Evolutionary conservation across 352 stramenopile genomes (phyloP).

Genomic region (Albugo laibachii): DNA sequence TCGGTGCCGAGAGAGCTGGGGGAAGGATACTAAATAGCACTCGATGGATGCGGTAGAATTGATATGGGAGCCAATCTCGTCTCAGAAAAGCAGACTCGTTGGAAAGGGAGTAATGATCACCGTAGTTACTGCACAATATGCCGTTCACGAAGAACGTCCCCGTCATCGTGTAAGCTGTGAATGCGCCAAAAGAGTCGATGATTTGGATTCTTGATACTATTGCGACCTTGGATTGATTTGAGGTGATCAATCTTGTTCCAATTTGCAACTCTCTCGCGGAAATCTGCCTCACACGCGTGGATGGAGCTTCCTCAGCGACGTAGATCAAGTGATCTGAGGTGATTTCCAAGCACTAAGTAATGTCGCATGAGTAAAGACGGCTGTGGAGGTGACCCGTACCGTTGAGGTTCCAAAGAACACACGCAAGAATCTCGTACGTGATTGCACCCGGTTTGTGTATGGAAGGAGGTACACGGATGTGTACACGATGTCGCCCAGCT

Average conservation of each 20-base stretch:
- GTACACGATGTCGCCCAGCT: conserved; percentile 13
- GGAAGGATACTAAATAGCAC: too few species aligned
- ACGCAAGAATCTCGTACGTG: too few species aligned
- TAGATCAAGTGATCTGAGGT: conserved; percentile 31
- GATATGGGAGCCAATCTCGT: too few species aligned
- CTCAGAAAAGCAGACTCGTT: too few species aligned
- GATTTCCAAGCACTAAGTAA: too few species aligned
- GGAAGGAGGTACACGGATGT: conserved; percentile 49
- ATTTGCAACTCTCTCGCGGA: conserved; percentile 20
- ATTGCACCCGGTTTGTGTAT: conserved; percentile 14
- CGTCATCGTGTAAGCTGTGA: conserved; percentile 45
- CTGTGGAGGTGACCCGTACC: too few species aligned
- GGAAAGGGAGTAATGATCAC: conserved; percentile 28
- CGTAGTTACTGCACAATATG: conserved; percentile 61
- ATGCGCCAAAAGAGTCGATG: conserved; percentile 10
- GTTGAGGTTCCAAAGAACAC: too few species aligned
- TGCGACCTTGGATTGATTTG: conserved; percentile 3
- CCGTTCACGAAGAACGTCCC: conserved; percentile 46
- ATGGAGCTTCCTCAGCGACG: not conserved
- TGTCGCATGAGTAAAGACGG: too few species aligned
- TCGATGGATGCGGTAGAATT: too few species aligned
- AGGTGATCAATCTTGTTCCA: conserved; percentile 21
- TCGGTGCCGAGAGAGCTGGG: too few species aligned
- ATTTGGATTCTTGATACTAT: conserved; percentile 6
- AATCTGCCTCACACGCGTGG: conserved; percentile 6